Evolutionary conservation across 768 basidiomycete species (phyloP), one percentile per base, ranked within the genome.

Genomic region (Hygrocybe coccinea): DNA sequence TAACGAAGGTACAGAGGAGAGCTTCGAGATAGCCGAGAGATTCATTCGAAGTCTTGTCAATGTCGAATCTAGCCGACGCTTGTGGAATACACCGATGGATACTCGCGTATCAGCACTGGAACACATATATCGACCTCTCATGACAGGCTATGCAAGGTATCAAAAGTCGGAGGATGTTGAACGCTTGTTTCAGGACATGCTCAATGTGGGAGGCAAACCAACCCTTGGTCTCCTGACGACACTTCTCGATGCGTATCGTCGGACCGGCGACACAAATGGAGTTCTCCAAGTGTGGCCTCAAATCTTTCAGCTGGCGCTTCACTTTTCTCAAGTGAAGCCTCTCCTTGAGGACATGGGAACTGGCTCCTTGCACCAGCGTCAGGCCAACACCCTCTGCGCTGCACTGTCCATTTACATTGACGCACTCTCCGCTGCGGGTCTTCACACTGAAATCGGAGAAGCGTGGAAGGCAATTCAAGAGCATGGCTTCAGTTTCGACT

Each of bases 361-460:
- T 22, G 56, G 52, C 5, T 61, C 62, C 37, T 56, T 56, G 25
- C 54, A 45, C 9, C 60, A 59, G 45, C 63, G 69, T 29, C 67
- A 62, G 38, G 74, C 77, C n/a, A 83, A 81, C 59, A 66, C 84
- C n/a, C 76, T 95, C 43, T 86, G 84, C 60, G 69, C 84, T 38
- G 87, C 93, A 0, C 74, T 97, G 10, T 93, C 91, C 12, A 85
- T 91, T 60, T 86, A 85, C 69, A 82, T 97, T 57, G 85, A 91
- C 60, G 78, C 82, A 5, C 72, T 95, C 50, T 89, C 91, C 2
- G 69, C 73, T 2, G 79, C 78, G 0, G 87, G 86, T 1, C 65
- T 73, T 36, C 86, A 93, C 61, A 59, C 65, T 7, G 79, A 84
- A 56, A 77, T 95, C 44, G 79, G 84, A 14, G 64, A 66, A 2